Base-by-base conservation (phyloP, 495 filamentous ascomycete genomes). In the Ramalina peruviana region DNA sequence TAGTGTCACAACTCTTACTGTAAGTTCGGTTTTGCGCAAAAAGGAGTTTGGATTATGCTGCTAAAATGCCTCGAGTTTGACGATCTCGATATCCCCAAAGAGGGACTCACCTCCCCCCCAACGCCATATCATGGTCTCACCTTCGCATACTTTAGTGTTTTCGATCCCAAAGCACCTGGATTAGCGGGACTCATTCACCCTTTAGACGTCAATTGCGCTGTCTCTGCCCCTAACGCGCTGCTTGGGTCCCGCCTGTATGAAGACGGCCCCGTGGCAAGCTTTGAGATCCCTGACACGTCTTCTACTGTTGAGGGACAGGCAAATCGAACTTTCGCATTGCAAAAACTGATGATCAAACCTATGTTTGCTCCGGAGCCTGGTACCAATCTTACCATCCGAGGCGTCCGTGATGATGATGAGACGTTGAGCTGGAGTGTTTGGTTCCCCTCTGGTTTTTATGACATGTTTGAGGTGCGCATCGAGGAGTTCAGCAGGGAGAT, bases 191-290 rank as follows among this genome's bases (percentile, higher is more conserved):
- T 39, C 0, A 59, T 60, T 6, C 48, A 49, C 11, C 46, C 46
- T 1, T 6, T 49, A 2, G 58, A 60, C 26, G 33, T 37, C 27
- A 60, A 59, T 39, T 62, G 63, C 36, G 62, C 62, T 5, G 49
- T 45, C 27, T 60, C 56, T 15, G 17, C 44, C 6, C 64, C 64
- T 11, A 67, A 67, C 48, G 56, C 64, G 5, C 58, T 67, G 4
- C 50, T 65, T 21, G 60, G 60, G 3, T 62, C 62, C 6, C 53
- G 60, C n/a, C 51, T 47, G 27, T 52, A 37, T 12, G 52, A 58
- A 12, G 41, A 50, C 1, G 53, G 49, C 21, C 15, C 41, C 0
- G 48, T 51, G 7, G 56, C 54, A 9, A 48, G 40, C 16, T 63
- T 63, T 38, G 48, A 55, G 26, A 38, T 58, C 23, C 16, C 17